Evolutionary conservation across 495 filamentous ascomycete species (phyloP).

Genomic region (Talaromyces adpressus): DNA sequence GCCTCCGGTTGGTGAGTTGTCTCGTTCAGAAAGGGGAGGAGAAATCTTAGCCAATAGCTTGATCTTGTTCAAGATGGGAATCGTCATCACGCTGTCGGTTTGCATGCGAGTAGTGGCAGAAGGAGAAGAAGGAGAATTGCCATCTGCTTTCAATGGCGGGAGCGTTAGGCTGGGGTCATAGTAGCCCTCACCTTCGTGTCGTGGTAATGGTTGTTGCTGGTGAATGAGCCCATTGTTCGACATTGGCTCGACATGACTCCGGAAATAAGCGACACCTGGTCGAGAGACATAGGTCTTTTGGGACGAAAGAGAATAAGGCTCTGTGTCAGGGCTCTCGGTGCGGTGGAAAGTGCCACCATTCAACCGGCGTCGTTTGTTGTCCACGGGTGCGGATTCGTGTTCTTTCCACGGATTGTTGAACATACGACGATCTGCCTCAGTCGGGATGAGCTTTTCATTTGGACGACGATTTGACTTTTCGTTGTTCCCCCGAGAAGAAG

Average conservation of each 20-base stretch:
- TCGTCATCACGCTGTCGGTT: slow-evolving; percentile 58
- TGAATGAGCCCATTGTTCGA: slow-evolving; percentile 16
- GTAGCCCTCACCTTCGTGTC: slow-evolving; percentile 8
- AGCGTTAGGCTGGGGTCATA: slow-evolving; percentile 43
- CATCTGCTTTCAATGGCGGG: slow-evolving; percentile 50
- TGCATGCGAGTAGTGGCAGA: slow-evolving; percentile 24
- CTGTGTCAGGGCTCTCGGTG: slow-evolving; percentile 22
- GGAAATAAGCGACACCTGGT: slow-evolving; percentile 21
- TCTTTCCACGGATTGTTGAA: slow-evolving; percentile 7
- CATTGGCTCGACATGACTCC: slow-evolving; percentile 22
- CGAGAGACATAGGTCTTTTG: slow-evolving; percentile 21
- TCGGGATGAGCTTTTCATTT: neutral
- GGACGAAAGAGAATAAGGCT: slow-evolving; percentile 25
- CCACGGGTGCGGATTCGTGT: neutral
- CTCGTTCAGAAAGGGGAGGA: slow-evolving; percentile 50
- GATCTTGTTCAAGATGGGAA: slow-evolving; percentile 63
- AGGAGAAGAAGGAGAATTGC: slow-evolving; percentile 6
- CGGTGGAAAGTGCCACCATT: neutral
- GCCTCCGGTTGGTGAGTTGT: slow-evolving; percentile 42
- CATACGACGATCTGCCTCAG: slow-evolving; percentile 1
- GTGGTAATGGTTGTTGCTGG: neutral
- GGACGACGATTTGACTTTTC: neutral
- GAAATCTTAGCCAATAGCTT: slow-evolving; percentile 61
- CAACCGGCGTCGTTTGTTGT: slow-evolving; percentile 10
- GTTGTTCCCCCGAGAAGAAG: slow-evolving; percentile 1